phyloP scores from a whole-genome alignment of 1,284 basidiomycete species.

The Retiboletus flavoniger region DNA sequence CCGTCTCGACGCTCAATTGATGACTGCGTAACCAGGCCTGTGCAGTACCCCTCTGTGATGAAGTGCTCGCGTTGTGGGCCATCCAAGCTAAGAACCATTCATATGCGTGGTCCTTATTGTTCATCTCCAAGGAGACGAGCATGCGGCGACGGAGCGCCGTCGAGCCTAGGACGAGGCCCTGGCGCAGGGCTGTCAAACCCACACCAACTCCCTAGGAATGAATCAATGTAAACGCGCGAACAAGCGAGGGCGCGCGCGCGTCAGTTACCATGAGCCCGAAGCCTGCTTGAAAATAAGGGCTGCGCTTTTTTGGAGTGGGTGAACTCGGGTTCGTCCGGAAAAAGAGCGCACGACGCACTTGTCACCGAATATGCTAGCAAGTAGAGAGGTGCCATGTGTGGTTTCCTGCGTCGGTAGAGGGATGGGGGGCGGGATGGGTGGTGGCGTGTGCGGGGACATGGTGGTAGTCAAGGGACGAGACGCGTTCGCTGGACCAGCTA shows the following conservation, averaged over 20 bases:
- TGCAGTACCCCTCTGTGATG: constrained; percentile 34
- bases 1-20: constrained; percentile 93
- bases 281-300: constrained; percentile 94
- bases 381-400: constrained; percentile 7
- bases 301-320: constrained; percentile 46
- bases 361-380: constrained; percentile 31
- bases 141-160: constrained; percentile 83
- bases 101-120: constrained; percentile 93
- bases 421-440: constrained; percentile 2
- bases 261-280: constrained; percentile 87
- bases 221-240: constrained; percentile 9
- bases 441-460: constrained; percentile 17
- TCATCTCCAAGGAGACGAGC: constrained; percentile 95
- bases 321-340: constrained; percentile 5
- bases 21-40: constrained; percentile 73
- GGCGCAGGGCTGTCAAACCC: constrained; percentile 72
- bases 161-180: constrained; percentile 68
- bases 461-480: constrained; percentile 6
- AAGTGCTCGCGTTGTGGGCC: constrained; percentile 58
- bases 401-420: constrained; percentile 14
- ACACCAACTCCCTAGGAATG: constrained; percentile 77
- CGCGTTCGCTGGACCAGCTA: neutral
- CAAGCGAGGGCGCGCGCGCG: neutral
- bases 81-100: constrained; percentile 99
- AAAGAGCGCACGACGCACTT: constrained; percentile 28